A percentile compares a stretch with the other conserved stretches of the same genome.
Evolutionary conservation across 2,329 filamentous ascomycete species (phyloP).

Genomic region (Trichoderma arundinaceum): DNA sequence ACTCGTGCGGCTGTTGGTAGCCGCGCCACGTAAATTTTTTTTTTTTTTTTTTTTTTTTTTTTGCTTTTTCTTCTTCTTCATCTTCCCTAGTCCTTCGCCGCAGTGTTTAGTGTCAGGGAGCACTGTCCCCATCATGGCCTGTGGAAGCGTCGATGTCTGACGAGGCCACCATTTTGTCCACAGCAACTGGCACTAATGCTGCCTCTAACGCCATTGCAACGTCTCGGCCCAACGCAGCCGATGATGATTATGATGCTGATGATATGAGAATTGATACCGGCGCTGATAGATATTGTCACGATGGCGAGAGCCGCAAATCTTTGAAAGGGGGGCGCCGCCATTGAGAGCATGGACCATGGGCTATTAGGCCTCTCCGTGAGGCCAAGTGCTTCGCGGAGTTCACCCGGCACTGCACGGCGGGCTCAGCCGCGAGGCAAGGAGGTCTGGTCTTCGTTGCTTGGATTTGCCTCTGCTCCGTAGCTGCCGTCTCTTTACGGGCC

Average conservation of each 20-base stretch:
- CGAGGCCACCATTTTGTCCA: conserved; percentile 24
- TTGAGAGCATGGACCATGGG: conserved; percentile 21
- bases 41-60: conserved; percentile 4
- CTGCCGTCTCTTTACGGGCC: conserved; percentile 3
- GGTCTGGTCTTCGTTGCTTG: conserved; percentile 12
- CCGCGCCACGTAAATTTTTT: conserved; percentile 8
- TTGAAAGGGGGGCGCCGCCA: not conserved
- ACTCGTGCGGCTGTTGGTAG: not conserved
- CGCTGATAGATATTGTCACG: not conserved
- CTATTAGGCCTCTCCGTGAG: not conserved
- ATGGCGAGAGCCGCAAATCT: not conserved
- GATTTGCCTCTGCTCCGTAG: conserved; percentile 31
- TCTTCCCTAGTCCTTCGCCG: not conserved
- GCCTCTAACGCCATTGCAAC: conserved; percentile 14
- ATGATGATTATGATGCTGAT: conserved; percentile 26
- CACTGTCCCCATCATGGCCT: conserved; percentile 19
- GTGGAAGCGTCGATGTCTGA: conserved; percentile 25
- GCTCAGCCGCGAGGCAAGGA: conserved; percentile 29
- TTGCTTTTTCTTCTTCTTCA: not conserved
- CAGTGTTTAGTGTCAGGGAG: not conserved
- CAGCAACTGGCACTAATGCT: conserved; percentile 25
- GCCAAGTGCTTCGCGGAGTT: conserved; percentile 19
- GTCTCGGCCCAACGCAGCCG: conserved; percentile 29
- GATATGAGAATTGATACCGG: conserved; percentile 9
- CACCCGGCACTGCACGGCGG: conserved; percentile 23